Base-by-base conservation (phyloP, 2,329 filamentous ascomycete genomes). In the Epicoccum sorghinum region DNA sequence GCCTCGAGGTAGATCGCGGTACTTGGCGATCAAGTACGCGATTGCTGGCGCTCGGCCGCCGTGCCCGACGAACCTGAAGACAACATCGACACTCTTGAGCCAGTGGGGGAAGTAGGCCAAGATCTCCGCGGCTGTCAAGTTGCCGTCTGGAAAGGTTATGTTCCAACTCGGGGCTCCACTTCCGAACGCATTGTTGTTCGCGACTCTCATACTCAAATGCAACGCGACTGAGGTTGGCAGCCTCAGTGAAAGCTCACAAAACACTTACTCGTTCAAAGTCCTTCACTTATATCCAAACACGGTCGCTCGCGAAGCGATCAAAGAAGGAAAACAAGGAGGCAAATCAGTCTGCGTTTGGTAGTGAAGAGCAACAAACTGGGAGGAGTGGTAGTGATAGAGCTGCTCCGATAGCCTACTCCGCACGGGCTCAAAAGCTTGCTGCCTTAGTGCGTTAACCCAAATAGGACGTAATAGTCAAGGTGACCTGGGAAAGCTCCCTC, bases 121-220 rank as follows among this genome's bases (percentile, higher is more conserved):
- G 7, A 71, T 52, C 38, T 73, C 69, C 1, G 60, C 55, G 0
- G 62, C 63, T 1, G 69, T 71, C 27, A 71, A 13, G 32, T 70
- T 69, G 35, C 58, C 65, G 6, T 39, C 14, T 7, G 67, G 68
- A 27, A 70, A 70, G 1, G 58, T 35, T 4, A 67, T 40, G 29
- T 66, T 64, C 59, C 60, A 64, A 32, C 60, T 64, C 2, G 64
- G 61, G 23, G 54, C 52, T 12, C 52, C 48, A 2, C 29, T 25
- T 4, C 67, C 67, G 22, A 69, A 69, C 1, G 64, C 63, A 24
- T 68, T 66, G 48, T 60, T 61, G 27, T 45, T 61, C 6, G 60
- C 47, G 18, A 18, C 18, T 18, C 18, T 18, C 18, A 18, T 18
- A 18, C 1, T 18, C 18, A 18, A 18, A 18, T 18, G 18, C 18